Conservation (phyloP, 352 stramenopile genomes). For the Phytophthora idaei region DNA sequence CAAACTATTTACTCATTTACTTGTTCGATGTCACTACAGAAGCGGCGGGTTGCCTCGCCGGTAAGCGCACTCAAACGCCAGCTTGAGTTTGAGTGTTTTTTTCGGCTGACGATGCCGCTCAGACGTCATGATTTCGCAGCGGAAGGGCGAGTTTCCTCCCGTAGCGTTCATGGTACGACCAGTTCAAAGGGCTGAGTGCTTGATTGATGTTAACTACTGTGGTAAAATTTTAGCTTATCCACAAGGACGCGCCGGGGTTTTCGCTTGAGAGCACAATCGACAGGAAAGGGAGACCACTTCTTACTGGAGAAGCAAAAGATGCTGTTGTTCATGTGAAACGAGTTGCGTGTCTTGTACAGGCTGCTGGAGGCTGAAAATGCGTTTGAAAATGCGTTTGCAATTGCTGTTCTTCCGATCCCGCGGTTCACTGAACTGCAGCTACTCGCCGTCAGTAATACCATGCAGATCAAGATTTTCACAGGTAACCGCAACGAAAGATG, state of each 20-base stretch:
- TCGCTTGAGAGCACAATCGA: slow-evolving; percentile 49
- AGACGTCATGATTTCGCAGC: slow-evolving; percentile 85
- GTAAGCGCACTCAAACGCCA: slow-evolving; percentile 17
- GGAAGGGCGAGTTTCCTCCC: slow-evolving; percentile 66
- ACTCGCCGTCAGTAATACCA: slow-evolving; percentile 40
- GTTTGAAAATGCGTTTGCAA: slow-evolving; percentile 60
- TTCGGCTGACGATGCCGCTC: slow-evolving; percentile 2
- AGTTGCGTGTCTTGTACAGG: slow-evolving; percentile 21
- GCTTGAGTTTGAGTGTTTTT: background rate
- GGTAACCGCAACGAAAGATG: slow-evolving; percentile 26
- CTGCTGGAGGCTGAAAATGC: slow-evolving; percentile 62
- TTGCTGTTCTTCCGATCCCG: slow-evolving; percentile 54
- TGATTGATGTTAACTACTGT: background rate
- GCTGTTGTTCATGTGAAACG: background rate
- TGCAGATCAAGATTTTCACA: slow-evolving; percentile 55
- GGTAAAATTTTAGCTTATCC: slow-evolving; percentile 37
- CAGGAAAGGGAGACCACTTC: slow-evolving; percentile 26
- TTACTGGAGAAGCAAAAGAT: background rate
- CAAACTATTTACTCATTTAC: background rate
- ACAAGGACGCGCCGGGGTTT: slow-evolving; percentile 41
- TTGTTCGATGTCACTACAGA: slow-evolving; percentile 27
- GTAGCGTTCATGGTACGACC: slow-evolving; percentile 66
- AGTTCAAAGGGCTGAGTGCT: background rate
- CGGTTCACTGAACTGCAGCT: slow-evolving; percentile 54
- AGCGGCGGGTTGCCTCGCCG: slow-evolving; percentile 59